Percentiles rank a stretch among this genome's conserved stretches.
phyloP scores from a whole-genome alignment of 2,329 filamentous ascomycete genomes.

The Fusarium annulatum region DNA sequence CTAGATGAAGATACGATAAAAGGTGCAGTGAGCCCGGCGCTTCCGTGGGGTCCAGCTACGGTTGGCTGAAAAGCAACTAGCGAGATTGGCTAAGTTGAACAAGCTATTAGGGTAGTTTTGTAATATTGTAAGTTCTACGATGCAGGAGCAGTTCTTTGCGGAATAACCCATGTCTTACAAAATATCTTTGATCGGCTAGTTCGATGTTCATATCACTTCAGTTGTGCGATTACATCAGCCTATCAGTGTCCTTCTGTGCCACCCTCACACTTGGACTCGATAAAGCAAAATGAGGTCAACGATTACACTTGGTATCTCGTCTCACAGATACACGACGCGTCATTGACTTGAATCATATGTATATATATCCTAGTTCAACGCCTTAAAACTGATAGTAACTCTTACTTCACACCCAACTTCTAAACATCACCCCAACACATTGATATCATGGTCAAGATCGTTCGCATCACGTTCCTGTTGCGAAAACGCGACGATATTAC shows the following conservation, averaged over 20 bases:
- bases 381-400: fast-evolving
- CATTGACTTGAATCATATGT: neutral
- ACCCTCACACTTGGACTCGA: neutral
- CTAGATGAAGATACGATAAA: neutral
- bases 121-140: neutral
- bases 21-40: fast-evolving
- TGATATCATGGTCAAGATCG: neutral
- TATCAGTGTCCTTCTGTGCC: neutral
- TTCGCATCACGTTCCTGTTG: neutral
- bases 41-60: neutral
- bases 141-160: neutral
- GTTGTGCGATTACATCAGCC: neutral
- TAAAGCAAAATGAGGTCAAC: neutral
- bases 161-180: fast-evolving
- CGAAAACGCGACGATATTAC: neutral
- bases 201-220: neutral
- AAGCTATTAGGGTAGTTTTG: neutral
- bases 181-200: neutral
- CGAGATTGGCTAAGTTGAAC: fast-evolving
- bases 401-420: neutral
- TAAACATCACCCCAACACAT: fast-evolving
- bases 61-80: neutral
- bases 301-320: neutral
- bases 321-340: neutral
- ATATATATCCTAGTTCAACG: neutral